These are phyloP conservation scores for Penicillium ucsense DNA, from an alignment of 495 filamentous ascomycete genomes.

Conservation along the genomic window DNA sequence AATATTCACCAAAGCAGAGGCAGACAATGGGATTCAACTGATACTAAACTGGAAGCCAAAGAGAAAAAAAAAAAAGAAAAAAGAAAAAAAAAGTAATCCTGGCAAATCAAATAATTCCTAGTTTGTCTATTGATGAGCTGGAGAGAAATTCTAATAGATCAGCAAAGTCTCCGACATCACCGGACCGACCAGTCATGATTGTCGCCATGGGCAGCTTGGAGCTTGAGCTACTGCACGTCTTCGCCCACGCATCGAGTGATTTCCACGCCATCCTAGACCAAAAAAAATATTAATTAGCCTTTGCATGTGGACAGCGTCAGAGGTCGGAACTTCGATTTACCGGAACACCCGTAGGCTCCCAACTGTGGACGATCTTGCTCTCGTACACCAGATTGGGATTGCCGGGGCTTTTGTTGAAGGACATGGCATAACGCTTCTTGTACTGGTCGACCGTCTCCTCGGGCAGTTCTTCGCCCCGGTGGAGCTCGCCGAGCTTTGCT, in stretches of 20 bases:
- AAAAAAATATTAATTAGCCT: conserved; percentile 4
- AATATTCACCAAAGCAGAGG: too few species aligned
- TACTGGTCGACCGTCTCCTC: conserved; percentile 20
- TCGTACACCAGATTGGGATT: conserved; percentile 64
- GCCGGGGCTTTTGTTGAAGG: conserved; percentile 38
- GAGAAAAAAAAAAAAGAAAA: too few species aligned
- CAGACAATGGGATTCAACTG: too few species aligned
- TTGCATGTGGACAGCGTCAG: background rate
- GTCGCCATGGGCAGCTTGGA: too few species aligned
- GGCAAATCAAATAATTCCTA: too few species aligned
- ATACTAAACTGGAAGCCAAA: too few species aligned
- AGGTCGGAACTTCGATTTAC: conserved; percentile 2
- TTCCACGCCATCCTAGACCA: conserved; percentile 57
- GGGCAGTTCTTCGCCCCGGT: conserved; percentile 20
- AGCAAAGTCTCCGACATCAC: too few species aligned
- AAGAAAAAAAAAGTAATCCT: too few species aligned
- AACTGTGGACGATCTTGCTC: conserved; percentile 56
- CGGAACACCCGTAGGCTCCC: conserved; percentile 14
- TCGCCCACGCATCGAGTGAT: conserved; percentile 52
- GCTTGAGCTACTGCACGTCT: too few species aligned
- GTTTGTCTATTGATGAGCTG: too few species aligned
- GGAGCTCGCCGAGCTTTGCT: conserved; percentile 19
- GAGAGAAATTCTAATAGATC: too few species aligned
- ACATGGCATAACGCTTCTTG: conserved; percentile 31
- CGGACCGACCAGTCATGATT: too few species aligned